These are phyloP conservation scores for Termitomyces sp. DNA, from an alignment of 768 basidiomycete genomes.

Conservation along the genomic window DNA sequence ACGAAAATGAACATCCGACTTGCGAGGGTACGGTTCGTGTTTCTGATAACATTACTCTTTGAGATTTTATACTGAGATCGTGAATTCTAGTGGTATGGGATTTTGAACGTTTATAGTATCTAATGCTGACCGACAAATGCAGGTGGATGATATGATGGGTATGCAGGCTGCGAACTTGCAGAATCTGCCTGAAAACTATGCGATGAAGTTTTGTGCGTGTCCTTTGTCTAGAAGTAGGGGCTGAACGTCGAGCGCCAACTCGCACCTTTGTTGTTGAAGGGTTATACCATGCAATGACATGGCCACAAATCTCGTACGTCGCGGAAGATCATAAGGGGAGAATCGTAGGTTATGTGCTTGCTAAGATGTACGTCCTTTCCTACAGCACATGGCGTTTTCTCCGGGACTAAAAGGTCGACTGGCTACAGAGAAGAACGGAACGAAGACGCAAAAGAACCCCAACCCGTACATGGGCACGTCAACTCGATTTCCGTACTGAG, in stretches of 20 bases:
- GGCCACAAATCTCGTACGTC: slow-evolving; percentile 92
- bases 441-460: slow-evolving; percentile 26
- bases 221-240: neutral
- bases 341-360: slow-evolving; percentile 93
- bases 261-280: slow-evolving; percentile 41
- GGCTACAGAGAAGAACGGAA: slow-evolving; percentile 49
- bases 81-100: neutral
- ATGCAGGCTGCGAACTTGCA: slow-evolving; percentile 95
- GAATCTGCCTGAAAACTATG: slow-evolving; percentile 91
- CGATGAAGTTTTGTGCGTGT: slow-evolving; percentile 67
- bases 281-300: slow-evolving; percentile 85
- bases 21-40: slow-evolving; percentile 31
- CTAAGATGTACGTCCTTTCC: slow-evolving; percentile 69
- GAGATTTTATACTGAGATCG: neutral
- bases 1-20: slow-evolving; percentile 43
- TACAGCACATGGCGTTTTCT: neutral
- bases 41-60: slow-evolving; percentile 5
- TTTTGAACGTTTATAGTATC: neutral
- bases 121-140: neutral
- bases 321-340: slow-evolving; percentile 86
- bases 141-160: slow-evolving; percentile 85
- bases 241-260: neutral
- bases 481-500: slow-evolving; percentile 95
- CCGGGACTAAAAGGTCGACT: slow-evolving; percentile 6
- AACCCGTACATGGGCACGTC: slow-evolving; percentile 75